A percentile compares a stretch with the other conserved stretches of the same genome.
Conservation (phyloP, 129 eudicot genomes). For the Flaveria ramosissima region DNA sequence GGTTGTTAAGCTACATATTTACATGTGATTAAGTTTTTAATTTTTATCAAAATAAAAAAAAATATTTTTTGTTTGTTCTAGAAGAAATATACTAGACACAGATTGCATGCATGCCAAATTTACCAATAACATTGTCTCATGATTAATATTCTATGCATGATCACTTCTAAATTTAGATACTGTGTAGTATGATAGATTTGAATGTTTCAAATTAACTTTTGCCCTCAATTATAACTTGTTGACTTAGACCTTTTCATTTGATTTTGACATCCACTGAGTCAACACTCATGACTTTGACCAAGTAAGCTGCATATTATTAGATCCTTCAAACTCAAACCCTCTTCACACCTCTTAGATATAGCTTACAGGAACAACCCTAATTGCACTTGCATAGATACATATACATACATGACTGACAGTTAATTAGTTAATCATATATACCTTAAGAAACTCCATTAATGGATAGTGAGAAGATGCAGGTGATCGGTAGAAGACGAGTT, state of each 20-base stretch:
- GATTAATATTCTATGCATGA: slow-evolving; percentile 10
- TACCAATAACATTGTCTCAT: not conserved
- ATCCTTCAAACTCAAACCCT: slow-evolving; percentile 26
- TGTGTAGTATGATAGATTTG: not conserved
- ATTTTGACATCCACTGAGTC: slow-evolving; percentile 41
- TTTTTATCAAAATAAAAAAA: not conserved
- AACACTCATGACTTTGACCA: slow-evolving; percentile 51
- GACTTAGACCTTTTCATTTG: slow-evolving; percentile 8
- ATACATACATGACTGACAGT: not conserved
- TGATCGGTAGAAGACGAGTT: slow-evolving; percentile 19
- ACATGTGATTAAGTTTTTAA: not conserved
- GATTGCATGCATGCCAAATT: slow-evolving; percentile 5
- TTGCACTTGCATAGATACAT: slow-evolving; percentile 15
- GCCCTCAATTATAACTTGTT: not conserved
- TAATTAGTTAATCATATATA: not conserved
- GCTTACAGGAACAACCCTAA: not conserved
- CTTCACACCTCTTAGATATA: slow-evolving; percentile 23
- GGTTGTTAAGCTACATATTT: not conserved
- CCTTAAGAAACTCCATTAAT: slow-evolving; percentile 5
- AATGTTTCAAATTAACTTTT: not conserved
- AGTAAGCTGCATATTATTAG: slow-evolving; percentile 6
- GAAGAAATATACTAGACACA: not conserved
- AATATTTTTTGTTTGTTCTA: not conserved
- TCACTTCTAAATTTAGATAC: not conserved
- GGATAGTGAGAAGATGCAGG: slow-evolving; percentile 9